Base-by-base conservation (phyloP, 169 alveolate species). In the Babesia bigemina region DNA sequence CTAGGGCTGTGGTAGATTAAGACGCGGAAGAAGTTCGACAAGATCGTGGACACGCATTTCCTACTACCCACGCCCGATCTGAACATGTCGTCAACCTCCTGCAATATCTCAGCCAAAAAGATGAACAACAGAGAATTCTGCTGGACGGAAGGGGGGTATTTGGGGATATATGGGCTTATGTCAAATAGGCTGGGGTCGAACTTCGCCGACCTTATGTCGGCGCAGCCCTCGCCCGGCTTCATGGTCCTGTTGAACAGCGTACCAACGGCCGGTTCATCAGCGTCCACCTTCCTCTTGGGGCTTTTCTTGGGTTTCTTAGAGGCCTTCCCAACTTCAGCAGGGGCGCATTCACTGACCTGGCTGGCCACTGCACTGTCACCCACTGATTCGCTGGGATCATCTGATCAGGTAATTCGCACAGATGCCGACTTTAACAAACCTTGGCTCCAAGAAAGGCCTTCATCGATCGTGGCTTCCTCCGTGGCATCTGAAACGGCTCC, bases 1-100 rank as follows among this genome's bases (percentile, higher is more conserved):
- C 76, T 70, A 9, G 97, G 97, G 45, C 90, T 88, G 65, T 91
- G 89, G 70, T 85, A 91, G 45, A 94, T 92, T 58, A 94, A 72
- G 53, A 88, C 70, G 22, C 96, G 77, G 82, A 87, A 91, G 16
- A 91, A 86, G 62, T 91, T 91, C 16, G 97, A 79, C 42, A 94
- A 78, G 44, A 94, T 75, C 28, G 92, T 92, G 53, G 86, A 82
- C 67, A 90, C 92, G 50, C 84, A 85, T 49, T 94, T 94, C 67
- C 90, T 85, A 36, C 96, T 91, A 39, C 97, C 97, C 28, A 91
- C 58, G 0, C 98, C 98, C 62, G 95, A 84, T 28, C 93, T 90
- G 73, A 94, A 92, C 58, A 93, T 61, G 48, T 86, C 91, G 47
- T 94, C 98, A 42, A 92, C 92, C 74, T 69, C 76, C 57, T 91